Conservation (phyloP, 768 basidiomycete species). For the Mycena galericulata region DNA sequence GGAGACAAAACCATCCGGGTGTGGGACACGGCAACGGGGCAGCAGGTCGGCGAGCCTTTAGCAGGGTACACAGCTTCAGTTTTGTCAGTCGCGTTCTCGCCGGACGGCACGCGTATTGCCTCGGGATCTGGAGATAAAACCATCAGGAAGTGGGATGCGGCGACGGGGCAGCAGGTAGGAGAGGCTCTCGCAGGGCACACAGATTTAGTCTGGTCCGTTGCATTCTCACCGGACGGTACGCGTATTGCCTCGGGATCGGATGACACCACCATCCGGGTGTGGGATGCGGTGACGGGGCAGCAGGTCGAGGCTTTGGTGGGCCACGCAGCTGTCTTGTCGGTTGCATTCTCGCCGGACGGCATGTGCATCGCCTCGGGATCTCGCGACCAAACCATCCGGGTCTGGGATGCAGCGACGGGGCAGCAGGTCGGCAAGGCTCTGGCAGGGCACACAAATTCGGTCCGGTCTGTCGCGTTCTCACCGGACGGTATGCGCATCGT, state of each 20-base stretch:
- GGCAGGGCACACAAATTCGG: neutral
- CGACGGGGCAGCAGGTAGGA: neutral
- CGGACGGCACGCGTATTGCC: too few relatives aligned
- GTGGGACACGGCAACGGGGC: neutral
- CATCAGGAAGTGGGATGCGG: neutral
- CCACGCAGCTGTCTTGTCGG: slow-evolving; percentile 3
- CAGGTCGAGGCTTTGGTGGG: neutral
- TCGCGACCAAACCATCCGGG: neutral
- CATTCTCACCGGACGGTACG: too few relatives aligned
- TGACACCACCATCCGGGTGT: neutral
- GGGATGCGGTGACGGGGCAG: neutral
- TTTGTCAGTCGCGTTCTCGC: too few relatives aligned
- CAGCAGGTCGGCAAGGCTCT: neutral
- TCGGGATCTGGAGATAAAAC: neutral
- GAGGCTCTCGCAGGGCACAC: neutral
- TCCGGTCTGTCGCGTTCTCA: too few relatives aligned
- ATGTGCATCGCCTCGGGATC: neutral
- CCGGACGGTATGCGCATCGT: neutral
- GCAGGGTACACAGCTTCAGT: neutral
- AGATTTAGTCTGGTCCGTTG: neutral
- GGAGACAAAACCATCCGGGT: neutral
- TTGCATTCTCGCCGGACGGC: too few relatives aligned
- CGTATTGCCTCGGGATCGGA: too few relatives aligned
- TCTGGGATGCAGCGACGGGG: neutral
- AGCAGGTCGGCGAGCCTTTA: neutral